These are phyloP conservation scores for Mortierella sp. DNA, from an alignment of 371 early-diverging fungal genomes.

Conservation along the genomic window DNA sequence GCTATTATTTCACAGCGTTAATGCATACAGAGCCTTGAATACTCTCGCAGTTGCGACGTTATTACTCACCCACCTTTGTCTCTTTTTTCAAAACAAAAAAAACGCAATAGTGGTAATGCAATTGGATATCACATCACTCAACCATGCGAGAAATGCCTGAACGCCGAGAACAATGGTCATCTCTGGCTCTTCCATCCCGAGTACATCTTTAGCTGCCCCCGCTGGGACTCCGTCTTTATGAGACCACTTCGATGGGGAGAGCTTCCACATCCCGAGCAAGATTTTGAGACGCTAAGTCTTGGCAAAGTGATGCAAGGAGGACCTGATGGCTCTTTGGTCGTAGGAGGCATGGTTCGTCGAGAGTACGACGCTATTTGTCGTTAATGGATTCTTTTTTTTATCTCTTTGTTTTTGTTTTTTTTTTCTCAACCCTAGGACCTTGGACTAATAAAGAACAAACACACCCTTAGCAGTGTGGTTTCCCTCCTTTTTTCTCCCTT, in stretches of 20 bases:
- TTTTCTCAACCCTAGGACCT: background rate
- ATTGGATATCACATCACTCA: constrained; percentile 96
- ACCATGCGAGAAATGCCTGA: constrained; percentile 91
- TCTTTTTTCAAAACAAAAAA: background rate
- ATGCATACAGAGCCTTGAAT: no score
- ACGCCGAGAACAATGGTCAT: constrained; percentile 94
- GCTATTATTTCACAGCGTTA: background rate
- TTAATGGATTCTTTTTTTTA: constrained; percentile 6
- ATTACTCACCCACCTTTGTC: background rate
- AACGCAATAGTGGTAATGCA: constrained; percentile 83
- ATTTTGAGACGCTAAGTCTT: constrained; percentile 37
- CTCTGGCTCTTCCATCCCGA: constrained; percentile 96
- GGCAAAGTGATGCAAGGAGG: constrained; percentile 22
- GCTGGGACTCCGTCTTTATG: constrained; percentile 18
- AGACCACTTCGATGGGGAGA: constrained; percentile 43
- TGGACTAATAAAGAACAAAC: background rate
- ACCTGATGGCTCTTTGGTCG: constrained; percentile 16
- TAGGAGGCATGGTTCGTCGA: constrained; percentile 55
- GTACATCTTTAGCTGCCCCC: constrained; percentile 32
- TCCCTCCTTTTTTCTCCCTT: background rate
- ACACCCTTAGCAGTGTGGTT: no score
- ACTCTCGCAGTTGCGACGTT: background rate
- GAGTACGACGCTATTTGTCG: constrained; percentile 51
- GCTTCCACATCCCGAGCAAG: constrained; percentile 42
- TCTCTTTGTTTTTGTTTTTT: background rate